These are phyloP conservation scores for Lichenothelia convexa DNA, from an alignment of 495 filamentous ascomycete genomes.

Conservation along the genomic window DNA sequence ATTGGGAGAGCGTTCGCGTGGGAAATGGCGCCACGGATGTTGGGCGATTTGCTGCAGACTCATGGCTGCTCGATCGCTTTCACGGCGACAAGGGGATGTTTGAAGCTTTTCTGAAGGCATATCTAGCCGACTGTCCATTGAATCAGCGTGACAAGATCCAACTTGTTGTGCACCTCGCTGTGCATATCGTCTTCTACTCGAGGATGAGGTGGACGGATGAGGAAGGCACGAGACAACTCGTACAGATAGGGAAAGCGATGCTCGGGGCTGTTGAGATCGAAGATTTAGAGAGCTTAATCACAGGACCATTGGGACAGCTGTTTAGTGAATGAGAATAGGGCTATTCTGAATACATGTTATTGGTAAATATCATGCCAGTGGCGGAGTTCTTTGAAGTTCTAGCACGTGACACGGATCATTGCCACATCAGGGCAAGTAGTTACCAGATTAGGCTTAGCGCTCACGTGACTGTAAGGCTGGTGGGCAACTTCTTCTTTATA, in stretches of 20 bases:
- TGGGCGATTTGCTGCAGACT: constrained; percentile 22
- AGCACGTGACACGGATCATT: too few relatives aligned
- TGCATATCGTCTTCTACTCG: constrained; percentile 6
- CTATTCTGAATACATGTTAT: constrained; percentile 1
- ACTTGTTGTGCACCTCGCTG: constrained; percentile 5
- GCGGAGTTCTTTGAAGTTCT: too few relatives aligned
- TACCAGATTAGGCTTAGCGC: too few relatives aligned
- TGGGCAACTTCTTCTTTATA: too few relatives aligned
- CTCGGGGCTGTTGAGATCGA: constrained; percentile 4
- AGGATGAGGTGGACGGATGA: constrained; percentile 7
- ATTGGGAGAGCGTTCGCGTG: constrained; percentile 22
- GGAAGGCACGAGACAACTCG: constrained; percentile 4
- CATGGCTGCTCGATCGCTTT: constrained; percentile 21
- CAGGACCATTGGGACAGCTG: constrained; percentile 3
- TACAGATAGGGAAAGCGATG: constrained; percentile 6
- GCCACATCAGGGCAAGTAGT: too few relatives aligned
- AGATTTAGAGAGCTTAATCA: constrained; percentile 2
- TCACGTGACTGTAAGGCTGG: too few relatives aligned
- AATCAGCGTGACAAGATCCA: constrained; percentile 5
- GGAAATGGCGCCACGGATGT: constrained; percentile 21
- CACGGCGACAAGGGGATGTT: constrained; percentile 16
- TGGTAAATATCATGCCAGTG: neutral
- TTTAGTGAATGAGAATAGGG: constrained; percentile 3
- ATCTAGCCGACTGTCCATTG: constrained; percentile 7
- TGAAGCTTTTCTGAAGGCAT: constrained; percentile 15